Evolutionary conservation across 2,329 filamentous ascomycete species (phyloP), one percentile per base, ranked within the genome.

Genomic region (Apiospora saccharicola): DNA sequence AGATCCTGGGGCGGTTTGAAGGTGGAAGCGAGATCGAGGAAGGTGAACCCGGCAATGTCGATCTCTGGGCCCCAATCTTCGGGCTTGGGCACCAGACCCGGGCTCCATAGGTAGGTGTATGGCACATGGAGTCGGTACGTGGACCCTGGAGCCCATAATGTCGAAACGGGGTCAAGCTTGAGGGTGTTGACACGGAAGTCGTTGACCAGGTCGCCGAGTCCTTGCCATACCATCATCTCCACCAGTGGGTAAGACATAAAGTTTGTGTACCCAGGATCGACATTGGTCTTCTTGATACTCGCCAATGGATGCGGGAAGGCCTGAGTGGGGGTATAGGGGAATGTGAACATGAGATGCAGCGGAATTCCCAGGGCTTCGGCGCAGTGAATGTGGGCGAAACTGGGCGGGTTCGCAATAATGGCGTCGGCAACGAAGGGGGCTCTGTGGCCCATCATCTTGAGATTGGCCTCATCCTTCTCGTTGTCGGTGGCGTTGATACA

Each of bases 211-310:
- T 95, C 93, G 2, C 93, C 93, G 0, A 96, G 85, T 0, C 95
- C 95, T 81, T 98, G 94, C 95, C 95, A 98, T 1, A 94, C 93
- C 88, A 96, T 94, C 89, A 94, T 92, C 79, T 96, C 93, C 1
- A 96, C 92, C 47, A 96, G 82, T 0, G 92, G 91, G 78, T 95
- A 96, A 1, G 90, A 92, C 80, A 96, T 94, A 78, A 94, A 94
- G 80, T 96, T 96, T 16, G 91, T 90, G 78, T 94, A 93, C 26
- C 89, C 90, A 1, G 89, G 86, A 76, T 95, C 92, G 12, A 94
- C 89, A 75, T 94, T 94, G 22, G 88, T 90, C 73, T 88, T 88
- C 78, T 92, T 93, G 80, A 96, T 92, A 78, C 90, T 94, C 13
- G 93, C 93, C 69, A 96, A 80, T 0, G 94, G 93, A 79, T 96